Percentiles rank a stretch among this genome's conserved stretches.
Evolutionary conservation across 179 eudicot genomes (phyloP).

Genomic region (Gypsophila paniculata): DNA sequence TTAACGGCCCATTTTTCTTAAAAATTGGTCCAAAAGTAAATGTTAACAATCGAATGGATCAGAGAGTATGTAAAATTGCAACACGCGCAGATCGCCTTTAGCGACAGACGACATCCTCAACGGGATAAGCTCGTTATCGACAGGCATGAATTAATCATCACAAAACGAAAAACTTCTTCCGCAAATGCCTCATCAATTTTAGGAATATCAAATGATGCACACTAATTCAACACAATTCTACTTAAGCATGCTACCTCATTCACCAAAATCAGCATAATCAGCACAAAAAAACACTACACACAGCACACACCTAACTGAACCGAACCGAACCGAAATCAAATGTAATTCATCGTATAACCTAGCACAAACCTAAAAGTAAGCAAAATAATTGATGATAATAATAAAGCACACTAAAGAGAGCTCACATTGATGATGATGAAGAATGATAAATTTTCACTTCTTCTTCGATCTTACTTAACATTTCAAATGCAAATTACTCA

Average conservation of each 20-base stretch:
- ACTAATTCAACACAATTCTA: not conserved
- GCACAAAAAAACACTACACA: not conserved
- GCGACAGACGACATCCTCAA: too few relatives aligned
- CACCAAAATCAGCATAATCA: not conserved
- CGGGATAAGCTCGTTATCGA: too few relatives aligned
- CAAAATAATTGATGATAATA: not conserved
- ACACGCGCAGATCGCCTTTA: too few relatives aligned
- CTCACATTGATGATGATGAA: slow-evolving; percentile 12
- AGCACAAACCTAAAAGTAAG: not conserved
- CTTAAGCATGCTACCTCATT: not conserved
- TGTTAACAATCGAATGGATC: too few relatives aligned
- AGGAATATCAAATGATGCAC: too few relatives aligned
- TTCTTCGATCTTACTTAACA: not conserved
- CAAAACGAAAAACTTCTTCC: too few relatives aligned
- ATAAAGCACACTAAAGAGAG: not conserved
- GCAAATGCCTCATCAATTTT: too few relatives aligned
- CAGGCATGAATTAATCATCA: too few relatives aligned
- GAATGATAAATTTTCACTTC: not conserved
- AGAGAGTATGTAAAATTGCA: too few relatives aligned
- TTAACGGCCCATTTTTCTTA: too few relatives aligned
- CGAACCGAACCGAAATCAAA: not conserved
- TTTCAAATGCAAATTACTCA: not conserved
- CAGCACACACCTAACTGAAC: not conserved
- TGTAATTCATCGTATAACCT: not conserved
- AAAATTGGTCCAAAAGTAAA: too few relatives aligned